Evolutionary conservation across 1,284 basidiomycete species (phyloP).

Genomic region (Mrakiaceae sp.): DNA sequence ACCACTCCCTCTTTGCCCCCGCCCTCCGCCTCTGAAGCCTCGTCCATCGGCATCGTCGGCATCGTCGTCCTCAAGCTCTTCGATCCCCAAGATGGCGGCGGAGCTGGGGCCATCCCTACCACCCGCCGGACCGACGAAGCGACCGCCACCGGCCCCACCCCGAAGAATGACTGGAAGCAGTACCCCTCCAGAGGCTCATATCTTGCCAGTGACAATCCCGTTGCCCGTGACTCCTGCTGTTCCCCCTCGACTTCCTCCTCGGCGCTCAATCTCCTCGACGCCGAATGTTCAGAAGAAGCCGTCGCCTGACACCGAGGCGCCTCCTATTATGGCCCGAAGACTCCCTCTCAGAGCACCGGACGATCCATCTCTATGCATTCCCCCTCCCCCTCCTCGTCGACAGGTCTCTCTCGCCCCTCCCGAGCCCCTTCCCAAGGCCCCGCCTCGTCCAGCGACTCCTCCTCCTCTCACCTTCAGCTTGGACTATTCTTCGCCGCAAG

Average conservation of each 20-base stretch:
- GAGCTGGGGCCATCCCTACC: too few species aligned
- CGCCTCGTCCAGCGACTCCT: neutral
- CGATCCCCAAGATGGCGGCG: neutral
- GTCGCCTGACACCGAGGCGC: too few species aligned
- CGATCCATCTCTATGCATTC: neutral
- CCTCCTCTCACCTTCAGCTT: neutral
- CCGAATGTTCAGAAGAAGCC: too few species aligned
- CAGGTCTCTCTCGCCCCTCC: neutral
- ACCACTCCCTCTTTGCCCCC: neutral
- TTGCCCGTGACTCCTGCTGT: neutral
- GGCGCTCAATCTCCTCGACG: neutral
- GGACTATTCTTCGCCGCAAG: neutral
- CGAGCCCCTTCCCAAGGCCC: neutral
- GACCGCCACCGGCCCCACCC: too few species aligned
- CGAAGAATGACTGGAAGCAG: too few species aligned
- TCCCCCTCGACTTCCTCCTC: neutral
- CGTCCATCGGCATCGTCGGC: neutral
- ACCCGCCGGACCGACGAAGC: too few species aligned
- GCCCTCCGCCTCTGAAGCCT: neutral
- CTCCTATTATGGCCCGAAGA: too few species aligned
- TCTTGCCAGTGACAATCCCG: neutral
- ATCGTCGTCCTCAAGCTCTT: neutral
- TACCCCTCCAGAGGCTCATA: too few species aligned
- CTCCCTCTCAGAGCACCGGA: neutral
- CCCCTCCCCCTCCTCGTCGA: slow-evolving; percentile 2